Evolutionary conservation across 2,329 filamentous ascomycete species (phyloP), one percentile per base, ranked within the genome.

Genomic region (Dothideomycetes sp.): DNA sequence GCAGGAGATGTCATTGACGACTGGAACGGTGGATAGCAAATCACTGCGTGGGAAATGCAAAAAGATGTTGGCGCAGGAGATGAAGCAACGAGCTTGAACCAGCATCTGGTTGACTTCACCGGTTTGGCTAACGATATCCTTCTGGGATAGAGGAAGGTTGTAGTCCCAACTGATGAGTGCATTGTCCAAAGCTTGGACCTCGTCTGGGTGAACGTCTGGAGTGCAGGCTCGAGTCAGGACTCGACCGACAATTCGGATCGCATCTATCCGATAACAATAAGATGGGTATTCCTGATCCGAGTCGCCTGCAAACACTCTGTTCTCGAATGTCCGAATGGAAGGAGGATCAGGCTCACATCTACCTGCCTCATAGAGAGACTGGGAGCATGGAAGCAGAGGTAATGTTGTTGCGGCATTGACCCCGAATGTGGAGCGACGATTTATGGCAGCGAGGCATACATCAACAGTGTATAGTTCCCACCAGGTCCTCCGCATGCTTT

Each of bases 401-500:
- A n/a, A n/a, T n/a, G n/a, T n/a, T n/a, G n/a, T n/a, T n/a, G n/a
- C n/a, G n/a, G n/a, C n/a, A n/a, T n/a, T 83, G 15, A 84, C 68
- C n/a, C 72, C 60, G 57, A 84, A 84, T 43, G 76, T 80, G 29
- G 81, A 81, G 46, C 76, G 74, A 9, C 79, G 74, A 50, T 83
- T 83, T 49, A 94, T 78, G 2, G 84, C 84, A 4, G 85, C 84
- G 49, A 93, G 73, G 73, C 93, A 82, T 39, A 81, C 84, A 56
- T 94, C 86, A 10, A 84, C 74, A n/a, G 84, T 73, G 55, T 81
- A 89, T 24, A 84, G 53, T 51, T 76, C 85, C 88, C 88, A 94
- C 87, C 87, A 95, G 1, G 87, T 94, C 44, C 88, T 73, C n/a
- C 86, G 75, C 75, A 84, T 82, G 57, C 81, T 84, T 61, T 95